Conservation (phyloP, 1,284 basidiomycete genomes). For the Rhodotorula sp. region DNA sequence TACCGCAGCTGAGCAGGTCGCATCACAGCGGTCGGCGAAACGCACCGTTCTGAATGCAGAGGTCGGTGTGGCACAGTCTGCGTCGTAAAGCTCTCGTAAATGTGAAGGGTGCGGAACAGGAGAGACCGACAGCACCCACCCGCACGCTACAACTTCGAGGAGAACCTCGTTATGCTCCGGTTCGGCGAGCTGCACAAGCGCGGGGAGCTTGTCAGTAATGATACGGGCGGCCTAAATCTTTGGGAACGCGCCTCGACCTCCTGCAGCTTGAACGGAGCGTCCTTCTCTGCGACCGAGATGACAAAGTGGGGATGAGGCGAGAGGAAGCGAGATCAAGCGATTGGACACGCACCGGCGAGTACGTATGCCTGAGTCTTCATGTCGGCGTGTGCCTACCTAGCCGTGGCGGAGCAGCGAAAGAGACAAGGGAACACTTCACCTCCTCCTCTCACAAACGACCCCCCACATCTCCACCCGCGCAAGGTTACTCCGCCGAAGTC, state of each 20-base stretch:
- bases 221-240: no score
- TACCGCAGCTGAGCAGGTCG: no score
- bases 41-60: slow-evolving; percentile 13
- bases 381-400: neutral
- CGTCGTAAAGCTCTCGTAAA: neutral
- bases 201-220: no score
- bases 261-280: slow-evolving; percentile 24
- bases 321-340: neutral
- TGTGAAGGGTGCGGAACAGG: neutral
- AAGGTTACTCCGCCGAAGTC: no score
- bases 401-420: neutral
- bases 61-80: slow-evolving; percentile 26
- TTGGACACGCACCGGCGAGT: slow-evolving; percentile 10
- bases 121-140: neutral
- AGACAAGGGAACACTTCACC: no score
- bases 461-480: no score
- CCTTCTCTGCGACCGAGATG: slow-evolving; percentile 6
- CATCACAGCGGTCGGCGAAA: no score
- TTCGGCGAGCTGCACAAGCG: neutral
- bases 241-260: slow-evolving; percentile 12
- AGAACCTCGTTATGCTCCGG: slow-evolving; percentile 25
- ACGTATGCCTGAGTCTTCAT: slow-evolving; percentile 20
- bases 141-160: slow-evolving; percentile 19
- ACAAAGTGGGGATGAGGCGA: neutral
- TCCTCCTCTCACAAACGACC: no score